Conservation (phyloP, 192 early-diverging fungal species). For the Coemansia sp. region DNA sequence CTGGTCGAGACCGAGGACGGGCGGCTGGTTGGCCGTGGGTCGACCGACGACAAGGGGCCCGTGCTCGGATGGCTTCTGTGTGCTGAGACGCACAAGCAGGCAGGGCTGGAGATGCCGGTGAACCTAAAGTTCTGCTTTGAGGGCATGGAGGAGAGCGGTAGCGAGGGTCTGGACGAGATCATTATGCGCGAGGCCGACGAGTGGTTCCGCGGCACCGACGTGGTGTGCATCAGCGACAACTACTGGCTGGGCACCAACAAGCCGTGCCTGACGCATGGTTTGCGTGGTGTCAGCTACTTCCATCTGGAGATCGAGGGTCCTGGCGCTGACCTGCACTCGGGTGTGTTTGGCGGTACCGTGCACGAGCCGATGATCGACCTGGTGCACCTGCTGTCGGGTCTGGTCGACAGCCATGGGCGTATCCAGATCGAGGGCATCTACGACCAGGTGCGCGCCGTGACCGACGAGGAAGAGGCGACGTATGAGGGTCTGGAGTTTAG, state of each 20-base stretch:
- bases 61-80: slow-evolving; percentile 97
- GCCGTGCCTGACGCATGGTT: slow-evolving; percentile 97
- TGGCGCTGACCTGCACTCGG: slow-evolving; percentile 91
- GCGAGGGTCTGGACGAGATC: slow-evolving; percentile 90
- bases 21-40: slow-evolving; percentile 84
- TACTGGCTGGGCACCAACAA: slow-evolving; percentile 96
- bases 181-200: slow-evolving; percentile 82
- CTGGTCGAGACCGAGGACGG: slow-evolving; percentile 82
- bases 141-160: slow-evolving; percentile 88
- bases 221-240: slow-evolving; percentile 97
- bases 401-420: slow-evolving; percentile 80
- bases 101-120: slow-evolving; percentile 87
- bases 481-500: slow-evolving; percentile 83
- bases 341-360: slow-evolving; percentile 90
- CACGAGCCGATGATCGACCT: slow-evolving; percentile 99
- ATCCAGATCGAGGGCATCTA: slow-evolving; percentile 90
- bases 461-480: slow-evolving; percentile 73
- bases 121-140: slow-evolving; percentile 98
- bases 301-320: slow-evolving; percentile 71
- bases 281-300: slow-evolving; percentile 74
- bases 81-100: slow-evolving; percentile 87
- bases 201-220: slow-evolving; percentile 90
- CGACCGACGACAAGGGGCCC: slow-evolving; percentile 97
- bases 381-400: slow-evolving; percentile 71
- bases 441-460: slow-evolving; percentile 85